A percentile compares a stretch with the other conserved stretches of the same genome.
phyloP scores from a whole-genome alignment of 805 yeast species.

The Soucietia sequanensis region DNA sequence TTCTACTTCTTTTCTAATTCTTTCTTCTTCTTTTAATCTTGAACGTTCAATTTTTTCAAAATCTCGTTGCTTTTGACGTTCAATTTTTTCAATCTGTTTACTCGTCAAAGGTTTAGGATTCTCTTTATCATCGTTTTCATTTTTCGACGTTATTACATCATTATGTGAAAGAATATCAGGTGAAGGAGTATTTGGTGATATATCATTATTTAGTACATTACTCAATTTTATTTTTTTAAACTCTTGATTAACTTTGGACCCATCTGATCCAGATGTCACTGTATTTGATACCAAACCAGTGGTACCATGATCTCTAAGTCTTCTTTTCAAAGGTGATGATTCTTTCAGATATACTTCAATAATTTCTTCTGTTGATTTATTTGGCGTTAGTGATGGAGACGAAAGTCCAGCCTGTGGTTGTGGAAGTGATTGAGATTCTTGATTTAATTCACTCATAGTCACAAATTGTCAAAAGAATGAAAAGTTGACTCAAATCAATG shows the following conservation, averaged over 20 bases:
- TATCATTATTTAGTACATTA: not conserved
- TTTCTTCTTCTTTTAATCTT: slow-evolving; percentile 17
- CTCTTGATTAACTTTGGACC: too few species aligned
- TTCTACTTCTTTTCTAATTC: slow-evolving; percentile 10
- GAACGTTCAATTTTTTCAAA: slow-evolving; percentile 12
- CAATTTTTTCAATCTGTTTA: slow-evolving; percentile 12
- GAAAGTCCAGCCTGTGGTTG: not conserved
- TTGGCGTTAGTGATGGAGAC: slow-evolving; percentile 4
- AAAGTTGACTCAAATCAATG: too few species aligned
- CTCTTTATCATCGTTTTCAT: not conserved
- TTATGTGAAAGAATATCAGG: too few species aligned
- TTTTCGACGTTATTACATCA: too few species aligned
- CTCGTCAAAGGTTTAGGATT: slow-evolving; percentile 5
- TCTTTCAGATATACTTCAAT: not conserved
- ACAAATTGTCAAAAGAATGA: too few species aligned
- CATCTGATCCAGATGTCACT: too few species aligned
- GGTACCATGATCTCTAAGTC: not conserved
- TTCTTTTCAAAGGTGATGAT: slow-evolving; percentile 1
- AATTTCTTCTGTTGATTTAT: too few species aligned
- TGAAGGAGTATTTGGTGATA: slow-evolving; percentile 1
- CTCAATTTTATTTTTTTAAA: too few species aligned
- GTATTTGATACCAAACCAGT: too few species aligned
- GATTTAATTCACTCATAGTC: too few species aligned
- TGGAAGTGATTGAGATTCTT: too few species aligned
- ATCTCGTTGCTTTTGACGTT: slow-evolving; percentile 16